phyloP scores from a whole-genome alignment of 148 eudicot species.

The Vaccinium macrocarpon region DNA sequence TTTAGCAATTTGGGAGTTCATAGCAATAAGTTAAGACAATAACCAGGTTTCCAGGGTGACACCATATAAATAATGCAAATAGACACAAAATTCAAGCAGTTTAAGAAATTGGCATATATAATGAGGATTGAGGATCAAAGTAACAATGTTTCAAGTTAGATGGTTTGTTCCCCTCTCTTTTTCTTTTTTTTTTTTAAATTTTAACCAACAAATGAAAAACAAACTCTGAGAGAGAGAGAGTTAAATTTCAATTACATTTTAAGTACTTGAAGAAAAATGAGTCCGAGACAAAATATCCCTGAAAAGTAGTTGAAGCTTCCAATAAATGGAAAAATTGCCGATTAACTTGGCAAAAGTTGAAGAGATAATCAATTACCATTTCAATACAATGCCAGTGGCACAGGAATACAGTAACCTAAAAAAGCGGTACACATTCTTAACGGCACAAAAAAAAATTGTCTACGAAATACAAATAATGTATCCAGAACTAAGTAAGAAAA shows the following conservation, averaged over 20 bases:
- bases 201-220: no score
- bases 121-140: neutral
- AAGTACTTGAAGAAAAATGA: neutral
- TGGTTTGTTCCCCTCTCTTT: neutral
- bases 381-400: neutral
- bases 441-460: neutral
- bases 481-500: neutral
- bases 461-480: neutral
- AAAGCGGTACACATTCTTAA: neutral
- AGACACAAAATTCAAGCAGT: neutral
- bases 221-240: neutral
- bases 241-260: neutral
- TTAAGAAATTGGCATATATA: neutral
- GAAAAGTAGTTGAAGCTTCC: neutral
- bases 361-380: neutral
- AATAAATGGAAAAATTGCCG: neutral
- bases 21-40: neutral
- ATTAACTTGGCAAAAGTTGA: neutral
- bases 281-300: neutral
- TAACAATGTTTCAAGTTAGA: neutral
- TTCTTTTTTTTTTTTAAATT: no score
- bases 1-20: neutral
- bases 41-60: neutral
- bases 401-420: neutral
- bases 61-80: neutral